Base-by-base conservation (phyloP, 805 yeast genomes). In the Wickerhamomyces queroliae region DNA sequence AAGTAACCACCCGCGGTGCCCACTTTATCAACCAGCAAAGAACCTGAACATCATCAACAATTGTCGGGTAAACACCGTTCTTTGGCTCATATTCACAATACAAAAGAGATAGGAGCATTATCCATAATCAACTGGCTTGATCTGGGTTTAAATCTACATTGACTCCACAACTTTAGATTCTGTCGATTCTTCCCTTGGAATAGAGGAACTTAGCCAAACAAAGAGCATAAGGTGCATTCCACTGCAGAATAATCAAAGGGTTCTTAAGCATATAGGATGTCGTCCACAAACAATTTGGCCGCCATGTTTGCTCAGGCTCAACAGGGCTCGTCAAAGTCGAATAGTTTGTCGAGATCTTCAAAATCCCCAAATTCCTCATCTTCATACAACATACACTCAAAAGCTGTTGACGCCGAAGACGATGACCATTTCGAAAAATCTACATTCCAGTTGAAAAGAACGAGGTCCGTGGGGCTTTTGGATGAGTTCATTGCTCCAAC, bases 401-500 rank as follows among this genome's bases (percentile, higher is more conserved):
- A 48, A 34, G 78, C 78, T 3, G 76, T 84, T 17, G 84, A 81
- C 44, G 89, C 91, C 5, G 69, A 74, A 34, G 80, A 79, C 57
- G 86, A 80, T 43, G 78, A 74, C 36, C 83, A 83, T 51, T 86
- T 87, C 53, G 70, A 77, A 39, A 75, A 72, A 41, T 74, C 86
- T 6, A 74, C 91, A 4, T 87, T 83, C 58, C 79, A 78, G 51
- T 64, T 87, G 52, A 87, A 86, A 52, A 66, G 95, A 55, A 87
- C 95, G 25, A 72, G 93, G 52, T 83, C 93, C 7, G 67, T 87
- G 70, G 95, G 96, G 1, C 59, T 85, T 12, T 65, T 87, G 48
- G 95, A 83, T 53, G 86, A 80, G 45, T 81, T 72, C 53, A 74
- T 78, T 29, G 78, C 67, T 22, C 74, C 77, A 29, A 62, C 70